A percentile compares a stretch with the other conserved stretches of the same genome.
Evolutionary conservation across 169 alveolate genomes (phyloP).

Genomic region (Plasmodium knowlesi): DNA sequence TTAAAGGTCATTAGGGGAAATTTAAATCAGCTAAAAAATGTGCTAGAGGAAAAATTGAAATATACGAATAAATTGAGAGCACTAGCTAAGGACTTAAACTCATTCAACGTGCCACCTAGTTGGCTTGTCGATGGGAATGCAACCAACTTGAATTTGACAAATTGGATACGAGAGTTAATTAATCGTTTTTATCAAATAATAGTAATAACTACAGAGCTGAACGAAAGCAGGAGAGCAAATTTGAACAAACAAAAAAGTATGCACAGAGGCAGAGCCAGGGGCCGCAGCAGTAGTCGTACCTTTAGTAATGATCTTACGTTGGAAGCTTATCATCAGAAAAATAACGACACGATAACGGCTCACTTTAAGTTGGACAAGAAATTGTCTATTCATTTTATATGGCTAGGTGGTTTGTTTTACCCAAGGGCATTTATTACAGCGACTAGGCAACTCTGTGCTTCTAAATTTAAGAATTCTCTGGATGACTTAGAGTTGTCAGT

Average conservation of each 20-base stretch:
- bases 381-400: slow-evolving; percentile 77
- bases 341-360: slow-evolving; percentile 57
- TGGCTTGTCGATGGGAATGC: slow-evolving; percentile 69
- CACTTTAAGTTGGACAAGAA: slow-evolving; percentile 45
- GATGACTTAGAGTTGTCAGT: slow-evolving; percentile 88
- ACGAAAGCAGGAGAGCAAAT: slow-evolving; percentile 1
- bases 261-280: not conserved
- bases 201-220: slow-evolving; percentile 61
- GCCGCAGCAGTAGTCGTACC: not conserved
- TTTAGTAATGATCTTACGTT: slow-evolving; percentile 6
- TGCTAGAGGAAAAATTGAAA: slow-evolving; percentile 67
- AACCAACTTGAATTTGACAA: slow-evolving; percentile 52
- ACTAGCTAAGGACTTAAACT: slow-evolving; percentile 60
- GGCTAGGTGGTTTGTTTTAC: slow-evolving; percentile 92
- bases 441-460: slow-evolving; percentile 89
- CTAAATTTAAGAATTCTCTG: slow-evolving; percentile 85
- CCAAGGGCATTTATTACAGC: slow-evolving; percentile 94
- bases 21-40: slow-evolving; percentile 69
- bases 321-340: slow-evolving; percentile 29
- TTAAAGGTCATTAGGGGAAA: slow-evolving; percentile 40
- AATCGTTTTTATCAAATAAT: slow-evolving; percentile 70
- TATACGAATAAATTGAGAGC: slow-evolving; percentile 73
- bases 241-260: not conserved
- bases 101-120: slow-evolving; percentile 68
- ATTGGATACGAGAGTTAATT: slow-evolving; percentile 56